Percentiles rank a stretch among this genome's conserved stretches.
phyloP scores from a whole-genome alignment of 306 rosid genomes.

The Parietaria judaica region DNA sequence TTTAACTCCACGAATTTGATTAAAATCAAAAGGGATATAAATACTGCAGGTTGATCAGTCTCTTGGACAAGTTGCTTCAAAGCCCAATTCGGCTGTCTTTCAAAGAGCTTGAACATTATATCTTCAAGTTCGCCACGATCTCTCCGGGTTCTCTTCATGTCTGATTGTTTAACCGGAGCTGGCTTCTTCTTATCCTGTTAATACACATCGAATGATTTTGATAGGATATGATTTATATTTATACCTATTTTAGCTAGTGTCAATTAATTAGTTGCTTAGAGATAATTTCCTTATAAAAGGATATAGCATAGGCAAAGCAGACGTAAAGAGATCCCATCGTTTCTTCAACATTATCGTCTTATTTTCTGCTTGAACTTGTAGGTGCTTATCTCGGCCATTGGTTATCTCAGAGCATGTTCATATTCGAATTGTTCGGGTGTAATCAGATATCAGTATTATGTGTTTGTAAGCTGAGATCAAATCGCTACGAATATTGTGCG shows the following conservation, averaged over 20 bases:
- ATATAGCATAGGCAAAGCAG: neutral
- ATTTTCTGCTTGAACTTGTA: no score
- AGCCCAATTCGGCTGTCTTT: conserved; percentile 98
- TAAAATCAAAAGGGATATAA: conserved; percentile 2
- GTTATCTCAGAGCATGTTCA: no score
- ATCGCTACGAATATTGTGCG: no score
- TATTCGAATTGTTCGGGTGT: no score
- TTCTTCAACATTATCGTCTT: no score
- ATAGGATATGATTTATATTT: no score
- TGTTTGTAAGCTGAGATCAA: no score
- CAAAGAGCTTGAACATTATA: conserved; percentile 94
- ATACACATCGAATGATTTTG: neutral
- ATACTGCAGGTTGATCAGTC: conserved; percentile 95
- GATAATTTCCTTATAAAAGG: neutral
- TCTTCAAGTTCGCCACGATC: conserved; percentile 97
- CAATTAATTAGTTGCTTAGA: no score
- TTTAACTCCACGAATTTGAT: neutral
- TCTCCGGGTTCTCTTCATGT: conserved; percentile 89
- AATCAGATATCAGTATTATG: no score
- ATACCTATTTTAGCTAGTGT: no score
- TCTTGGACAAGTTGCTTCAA: conserved; percentile 97
- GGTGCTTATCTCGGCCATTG: no score
- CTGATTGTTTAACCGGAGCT: conserved; percentile 77
- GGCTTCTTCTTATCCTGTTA: conserved; percentile 78
- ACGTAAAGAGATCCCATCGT: no score